Evolutionary conservation across 2,329 filamentous ascomycete species (phyloP).

Genomic region (Penicillium verrucosum): DNA sequence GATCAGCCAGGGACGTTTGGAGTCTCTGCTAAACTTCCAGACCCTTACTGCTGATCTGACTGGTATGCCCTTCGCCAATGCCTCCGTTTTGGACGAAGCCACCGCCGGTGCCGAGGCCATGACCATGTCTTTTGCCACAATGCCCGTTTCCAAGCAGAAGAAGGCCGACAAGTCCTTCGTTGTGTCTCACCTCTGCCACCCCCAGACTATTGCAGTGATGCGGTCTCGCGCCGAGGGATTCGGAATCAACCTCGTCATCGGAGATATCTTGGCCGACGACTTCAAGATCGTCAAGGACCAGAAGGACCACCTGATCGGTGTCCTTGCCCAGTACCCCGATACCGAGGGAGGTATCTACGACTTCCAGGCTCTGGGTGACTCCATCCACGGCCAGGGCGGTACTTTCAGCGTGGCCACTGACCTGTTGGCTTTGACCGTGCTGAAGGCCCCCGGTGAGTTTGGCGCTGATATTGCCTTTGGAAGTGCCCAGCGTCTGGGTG

Average conservation of each 20-base stretch:
- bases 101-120: slow-evolving; percentile 94
- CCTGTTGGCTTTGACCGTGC: slow-evolving; percentile 76
- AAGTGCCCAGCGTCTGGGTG: slow-evolving; percentile 84
- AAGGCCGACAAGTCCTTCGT: slow-evolving; percentile 75
- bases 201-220: slow-evolving; percentile 81
- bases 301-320: slow-evolving; percentile 79
- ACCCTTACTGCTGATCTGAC: slow-evolving; percentile 88
- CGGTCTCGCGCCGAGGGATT: slow-evolving; percentile 86
- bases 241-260: slow-evolving; percentile 71
- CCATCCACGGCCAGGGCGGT: slow-evolving; percentile 72
- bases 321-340: slow-evolving; percentile 92
- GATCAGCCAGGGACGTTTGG: slow-evolving; percentile 90
- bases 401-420: slow-evolving; percentile 88
- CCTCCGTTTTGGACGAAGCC: slow-evolving; percentile 83
- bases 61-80: slow-evolving; percentile 81
- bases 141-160: slow-evolving; percentile 70
- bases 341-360: slow-evolving; percentile 77
- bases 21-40: slow-evolving; percentile 93
- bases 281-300: slow-evolving; percentile 66
- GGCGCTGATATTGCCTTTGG: slow-evolving; percentile 95
- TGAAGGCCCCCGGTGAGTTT: slow-evolving; percentile 89
- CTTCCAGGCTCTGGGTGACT: slow-evolving; percentile 69
- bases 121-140: slow-evolving; percentile 80
- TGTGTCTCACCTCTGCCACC: slow-evolving; percentile 77
- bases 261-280: slow-evolving; percentile 66